phyloP scores from a whole-genome alignment of 2,329 filamentous ascomycete species.

The Cladosporium phlei region DNA sequence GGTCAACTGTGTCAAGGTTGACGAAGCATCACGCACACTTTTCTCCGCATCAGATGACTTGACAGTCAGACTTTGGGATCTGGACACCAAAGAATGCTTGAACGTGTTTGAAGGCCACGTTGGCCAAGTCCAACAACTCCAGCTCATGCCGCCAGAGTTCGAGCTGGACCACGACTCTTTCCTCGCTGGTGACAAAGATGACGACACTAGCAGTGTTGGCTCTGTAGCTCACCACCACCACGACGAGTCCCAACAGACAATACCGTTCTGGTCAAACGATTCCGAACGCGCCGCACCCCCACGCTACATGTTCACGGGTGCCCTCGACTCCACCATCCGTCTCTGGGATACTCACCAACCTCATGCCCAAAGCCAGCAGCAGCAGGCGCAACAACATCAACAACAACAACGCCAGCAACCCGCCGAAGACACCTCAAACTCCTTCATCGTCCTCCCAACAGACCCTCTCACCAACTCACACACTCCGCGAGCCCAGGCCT shows the following conservation, averaged over 20 bases:
- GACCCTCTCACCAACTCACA: slow-evolving; percentile 33
- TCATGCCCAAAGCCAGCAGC: slow-evolving; percentile 22
- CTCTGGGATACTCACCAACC: slow-evolving; percentile 71
- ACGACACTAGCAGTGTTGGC: slow-evolving; percentile 32
- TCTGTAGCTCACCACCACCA: slow-evolving; percentile 21
- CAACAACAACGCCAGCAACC: slow-evolving; percentile 7
- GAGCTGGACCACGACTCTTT: slow-evolving; percentile 69
- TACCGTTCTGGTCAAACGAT: slow-evolving; percentile 55
- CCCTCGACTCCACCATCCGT: slow-evolving; percentile 84
- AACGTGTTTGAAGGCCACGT: slow-evolving; percentile 80
- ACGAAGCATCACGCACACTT: slow-evolving; percentile 66
- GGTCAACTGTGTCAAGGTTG: slow-evolving; percentile 93
- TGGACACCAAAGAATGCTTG: slow-evolving; percentile 77
- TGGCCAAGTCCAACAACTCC: slow-evolving; percentile 88
- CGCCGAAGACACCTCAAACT: slow-evolving; percentile 6
- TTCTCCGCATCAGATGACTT: slow-evolving; percentile 93
- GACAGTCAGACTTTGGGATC: slow-evolving; percentile 86
- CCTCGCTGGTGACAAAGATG: slow-evolving; percentile 53
- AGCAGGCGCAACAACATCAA: slow-evolving; percentile 16
- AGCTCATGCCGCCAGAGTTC: slow-evolving; percentile 79
- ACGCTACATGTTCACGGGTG: slow-evolving; percentile 87
- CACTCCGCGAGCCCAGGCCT: slow-evolving; percentile 46
- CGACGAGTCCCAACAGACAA: slow-evolving; percentile 14
- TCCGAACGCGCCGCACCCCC: slow-evolving; percentile 67
- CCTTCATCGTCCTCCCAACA: slow-evolving; percentile 27